Conservation (phyloP, 192 early-diverging fungal species). For the Piromyces sp. region DNA sequence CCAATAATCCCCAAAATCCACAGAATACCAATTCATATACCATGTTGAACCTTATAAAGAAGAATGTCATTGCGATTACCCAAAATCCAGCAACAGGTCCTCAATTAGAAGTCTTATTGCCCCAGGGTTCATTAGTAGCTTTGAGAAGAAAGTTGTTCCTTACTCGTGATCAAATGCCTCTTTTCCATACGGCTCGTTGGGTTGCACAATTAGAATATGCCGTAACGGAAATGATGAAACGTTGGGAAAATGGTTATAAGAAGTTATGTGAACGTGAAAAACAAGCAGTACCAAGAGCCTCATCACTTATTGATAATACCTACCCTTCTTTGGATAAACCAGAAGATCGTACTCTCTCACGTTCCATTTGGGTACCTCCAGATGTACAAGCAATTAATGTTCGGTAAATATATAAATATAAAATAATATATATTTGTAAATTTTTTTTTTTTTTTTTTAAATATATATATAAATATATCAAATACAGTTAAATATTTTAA, state of each 20-base stretch:
- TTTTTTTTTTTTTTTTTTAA: not conserved
- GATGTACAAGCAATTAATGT: not conserved
- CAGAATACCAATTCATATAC: not conserved
- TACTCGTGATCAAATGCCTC: conserved; percentile 50
- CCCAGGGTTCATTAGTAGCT: conserved; percentile 2
- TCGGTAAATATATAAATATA: not conserved
- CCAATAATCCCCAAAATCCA: not conserved
- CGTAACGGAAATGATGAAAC: not conserved
- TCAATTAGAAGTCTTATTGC: conserved; percentile 3
- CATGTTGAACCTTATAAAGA: not conserved
- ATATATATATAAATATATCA: no score
- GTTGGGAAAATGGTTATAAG: not conserved
- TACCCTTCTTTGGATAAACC: not conserved
- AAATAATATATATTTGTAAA: no score
- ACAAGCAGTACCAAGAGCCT: not conserved
- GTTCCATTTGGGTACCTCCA: not conserved
- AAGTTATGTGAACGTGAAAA: not conserved
- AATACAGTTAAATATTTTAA: no score
- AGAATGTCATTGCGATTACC: not conserved
- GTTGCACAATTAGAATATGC: conserved; percentile 54
- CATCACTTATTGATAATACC: not conserved
- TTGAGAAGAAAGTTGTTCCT: conserved; percentile 46
- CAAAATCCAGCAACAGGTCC: not conserved
- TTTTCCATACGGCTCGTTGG: conserved; percentile 81
- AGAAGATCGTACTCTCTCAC: not conserved